A percentile compares a stretch with the other conserved stretches of the same genome.
phyloP scores from a whole-genome alignment of 1,139 yeast species.

The Sugiyamaella sp. region DNA sequence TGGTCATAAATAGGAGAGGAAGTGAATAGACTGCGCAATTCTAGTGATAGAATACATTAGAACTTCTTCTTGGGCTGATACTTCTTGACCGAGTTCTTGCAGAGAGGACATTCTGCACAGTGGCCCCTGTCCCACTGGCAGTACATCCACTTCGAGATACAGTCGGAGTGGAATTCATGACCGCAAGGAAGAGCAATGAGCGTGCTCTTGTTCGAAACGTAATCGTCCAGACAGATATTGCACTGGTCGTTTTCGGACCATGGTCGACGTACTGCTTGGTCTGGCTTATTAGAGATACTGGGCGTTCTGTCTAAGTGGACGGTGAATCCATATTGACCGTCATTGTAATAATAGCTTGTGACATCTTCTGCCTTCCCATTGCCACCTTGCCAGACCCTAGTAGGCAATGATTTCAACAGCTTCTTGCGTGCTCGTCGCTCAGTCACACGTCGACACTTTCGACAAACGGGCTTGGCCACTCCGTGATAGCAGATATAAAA shows the following conservation, averaged over 20 bases:
- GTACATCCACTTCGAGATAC: slow-evolving; percentile 47
- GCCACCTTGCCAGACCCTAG: slow-evolving; percentile 1
- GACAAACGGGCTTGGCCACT: slow-evolving; percentile 5
- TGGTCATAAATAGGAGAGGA: too few species aligned
- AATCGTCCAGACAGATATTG: slow-evolving; percentile 48
- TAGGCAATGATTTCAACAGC: slow-evolving; percentile 5
- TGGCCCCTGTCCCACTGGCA: slow-evolving; percentile 35
- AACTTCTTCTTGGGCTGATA: too few species aligned
- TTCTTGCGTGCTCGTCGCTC: slow-evolving; percentile 5
- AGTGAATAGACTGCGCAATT: too few species aligned
- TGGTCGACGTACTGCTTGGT: too few species aligned
- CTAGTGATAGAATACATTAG: too few species aligned
- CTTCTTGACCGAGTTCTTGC: slow-evolving; percentile 36
- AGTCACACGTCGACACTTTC: background rate
- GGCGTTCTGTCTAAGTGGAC: background rate
- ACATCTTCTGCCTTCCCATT: background rate
- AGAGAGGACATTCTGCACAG: slow-evolving; percentile 40
- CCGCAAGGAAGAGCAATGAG: slow-evolving; percentile 48
- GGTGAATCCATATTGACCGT: background rate
- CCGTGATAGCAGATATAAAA: slow-evolving; percentile 5
- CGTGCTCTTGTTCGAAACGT: slow-evolving; percentile 38
- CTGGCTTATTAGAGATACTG: background rate
- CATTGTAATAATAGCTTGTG: background rate
- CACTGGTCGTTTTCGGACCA: slow-evolving; percentile 47
- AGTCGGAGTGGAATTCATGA: slow-evolving; percentile 48